Percentiles rank a stretch among this genome's conserved stretches.
phyloP scores from a whole-genome alignment of 2,329 filamentous ascomycete genomes.

The Penicillium sclerotiorum region DNA sequence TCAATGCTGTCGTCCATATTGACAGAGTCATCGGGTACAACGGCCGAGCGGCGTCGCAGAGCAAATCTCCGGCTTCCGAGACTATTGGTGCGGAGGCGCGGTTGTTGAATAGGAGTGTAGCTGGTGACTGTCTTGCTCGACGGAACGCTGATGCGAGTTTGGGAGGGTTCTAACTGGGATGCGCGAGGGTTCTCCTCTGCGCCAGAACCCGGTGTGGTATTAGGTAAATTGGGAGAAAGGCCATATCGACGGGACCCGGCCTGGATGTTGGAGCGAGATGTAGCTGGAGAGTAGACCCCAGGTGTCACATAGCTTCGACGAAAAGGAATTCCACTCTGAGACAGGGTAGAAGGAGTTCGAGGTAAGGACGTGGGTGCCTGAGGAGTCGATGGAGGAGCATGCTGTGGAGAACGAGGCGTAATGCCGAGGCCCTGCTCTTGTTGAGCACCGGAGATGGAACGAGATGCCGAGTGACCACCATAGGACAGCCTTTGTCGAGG shows the following conservation, averaged over 20 bases:
- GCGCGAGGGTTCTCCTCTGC: constrained; percentile 24
- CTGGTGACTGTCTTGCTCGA: constrained; percentile 40
- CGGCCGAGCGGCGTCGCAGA: constrained; percentile 33
- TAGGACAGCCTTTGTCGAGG: constrained; percentile 39
- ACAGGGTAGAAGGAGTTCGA: constrained; percentile 32
- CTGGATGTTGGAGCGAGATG: constrained; percentile 44
- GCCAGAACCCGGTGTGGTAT: constrained; percentile 21
- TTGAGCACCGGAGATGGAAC: constrained; percentile 27
- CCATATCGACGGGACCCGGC: constrained; percentile 46
- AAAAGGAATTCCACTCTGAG: constrained; percentile 39
- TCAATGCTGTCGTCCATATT: constrained; percentile 37
- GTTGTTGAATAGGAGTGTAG: constrained; percentile 42
- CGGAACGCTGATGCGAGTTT: constrained; percentile 37
- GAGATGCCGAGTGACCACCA: constrained; percentile 30
- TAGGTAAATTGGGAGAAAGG: constrained; percentile 24
- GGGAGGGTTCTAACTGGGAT: constrained; percentile 27
- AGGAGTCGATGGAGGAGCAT: constrained; percentile 10
- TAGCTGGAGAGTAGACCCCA: constrained; percentile 36
- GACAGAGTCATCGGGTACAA: constrained; percentile 26
- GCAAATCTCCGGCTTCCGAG: constrained; percentile 39
- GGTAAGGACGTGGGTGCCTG: constrained; percentile 25
- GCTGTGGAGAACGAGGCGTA: constrained; percentile 27
- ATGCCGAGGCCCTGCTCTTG: constrained; percentile 26
- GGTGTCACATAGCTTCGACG: constrained; percentile 41
- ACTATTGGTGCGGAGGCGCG: constrained; percentile 41